Percentiles rank a stretch among this genome's conserved stretches.
Conservation (phyloP, 495 filamentous ascomycete genomes). For the Talaromyces stipitatus region DNA sequence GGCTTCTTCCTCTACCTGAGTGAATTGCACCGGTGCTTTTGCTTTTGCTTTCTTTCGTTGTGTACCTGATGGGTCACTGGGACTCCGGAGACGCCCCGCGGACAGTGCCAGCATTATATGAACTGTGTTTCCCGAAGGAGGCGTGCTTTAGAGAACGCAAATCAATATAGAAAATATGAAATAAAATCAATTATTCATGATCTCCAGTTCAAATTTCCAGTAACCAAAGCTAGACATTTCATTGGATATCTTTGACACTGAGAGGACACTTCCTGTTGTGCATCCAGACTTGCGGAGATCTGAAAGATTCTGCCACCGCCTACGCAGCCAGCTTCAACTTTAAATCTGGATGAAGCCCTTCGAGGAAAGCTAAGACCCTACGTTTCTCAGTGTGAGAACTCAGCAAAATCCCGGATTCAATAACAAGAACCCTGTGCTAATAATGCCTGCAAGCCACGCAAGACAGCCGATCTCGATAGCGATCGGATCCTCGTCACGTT, state of each 20-base stretch:
- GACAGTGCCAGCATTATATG: constrained; percentile 18
- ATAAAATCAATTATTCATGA: not conserved
- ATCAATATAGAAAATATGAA: not conserved
- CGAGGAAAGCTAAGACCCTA: not conserved
- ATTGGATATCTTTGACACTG: not conserved
- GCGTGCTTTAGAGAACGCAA: not conserved
- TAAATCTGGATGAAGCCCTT: constrained; percentile 1
- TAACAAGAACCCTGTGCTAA: not conserved
- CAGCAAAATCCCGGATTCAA: not conserved
- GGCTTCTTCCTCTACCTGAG: constrained; percentile 15
- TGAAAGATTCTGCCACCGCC: constrained; percentile 8
- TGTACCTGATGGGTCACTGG: constrained; percentile 34
- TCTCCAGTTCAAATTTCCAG: not conserved
- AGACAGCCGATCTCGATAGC: not conserved
- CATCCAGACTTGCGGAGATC: not conserved
- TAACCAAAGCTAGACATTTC: not conserved
- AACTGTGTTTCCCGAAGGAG: not conserved
- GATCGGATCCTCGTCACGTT: not conserved
- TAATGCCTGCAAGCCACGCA: not conserved
- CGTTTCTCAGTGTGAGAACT: not conserved
- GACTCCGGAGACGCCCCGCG: constrained; percentile 29
- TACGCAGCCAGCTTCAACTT: not conserved
- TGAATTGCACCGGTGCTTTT: constrained; percentile 8
- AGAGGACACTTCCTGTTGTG: not conserved
- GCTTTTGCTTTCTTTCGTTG: not conserved